These are phyloP conservation scores for Friedmanniomyces endolithicus DNA, from an alignment of 495 filamentous ascomycete genomes.

Conservation along the genomic window DNA sequence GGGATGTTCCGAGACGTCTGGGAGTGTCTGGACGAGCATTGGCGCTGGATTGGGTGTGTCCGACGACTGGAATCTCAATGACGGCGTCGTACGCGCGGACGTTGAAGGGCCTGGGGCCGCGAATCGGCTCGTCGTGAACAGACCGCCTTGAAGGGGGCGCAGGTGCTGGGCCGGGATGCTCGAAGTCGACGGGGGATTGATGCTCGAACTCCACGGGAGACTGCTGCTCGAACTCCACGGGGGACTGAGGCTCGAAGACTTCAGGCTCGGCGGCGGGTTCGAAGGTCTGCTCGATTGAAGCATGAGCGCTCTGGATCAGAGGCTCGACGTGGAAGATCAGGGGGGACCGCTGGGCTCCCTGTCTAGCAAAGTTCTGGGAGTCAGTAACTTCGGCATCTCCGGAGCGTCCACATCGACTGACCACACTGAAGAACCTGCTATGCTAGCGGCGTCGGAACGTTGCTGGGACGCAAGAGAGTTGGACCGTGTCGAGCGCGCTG, in stretches of 20 bases:
- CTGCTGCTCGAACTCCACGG: not conserved
- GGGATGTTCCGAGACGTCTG: not conserved
- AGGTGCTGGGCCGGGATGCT: not conserved
- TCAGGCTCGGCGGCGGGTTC: too few relatives aligned
- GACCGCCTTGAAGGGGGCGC: not conserved
- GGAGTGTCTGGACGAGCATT: not conserved
- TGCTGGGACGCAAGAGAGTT: not conserved
- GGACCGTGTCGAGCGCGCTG: not conserved
- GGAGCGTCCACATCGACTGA: too few relatives aligned
- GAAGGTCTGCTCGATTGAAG: too few relatives aligned
- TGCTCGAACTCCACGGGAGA: too few relatives aligned
- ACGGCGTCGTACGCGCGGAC: not conserved
- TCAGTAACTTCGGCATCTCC: too few relatives aligned
- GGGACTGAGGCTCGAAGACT: too few relatives aligned
- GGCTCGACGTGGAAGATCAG: not conserved
- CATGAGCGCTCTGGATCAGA: too few relatives aligned
- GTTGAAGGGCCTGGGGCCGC: not conserved
- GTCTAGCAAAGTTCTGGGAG: too few relatives aligned
- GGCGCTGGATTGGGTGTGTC: not conserved
- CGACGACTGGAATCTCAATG: not conserved
- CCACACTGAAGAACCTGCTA: too few relatives aligned
- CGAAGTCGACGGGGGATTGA: not conserved
- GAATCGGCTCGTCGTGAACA: not conserved
- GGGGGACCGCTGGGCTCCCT: too few relatives aligned
- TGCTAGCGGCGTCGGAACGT: too few relatives aligned